Evolutionary conservation across 164 flowering plant species (phyloP).

Genomic region (Piper betle): DNA sequence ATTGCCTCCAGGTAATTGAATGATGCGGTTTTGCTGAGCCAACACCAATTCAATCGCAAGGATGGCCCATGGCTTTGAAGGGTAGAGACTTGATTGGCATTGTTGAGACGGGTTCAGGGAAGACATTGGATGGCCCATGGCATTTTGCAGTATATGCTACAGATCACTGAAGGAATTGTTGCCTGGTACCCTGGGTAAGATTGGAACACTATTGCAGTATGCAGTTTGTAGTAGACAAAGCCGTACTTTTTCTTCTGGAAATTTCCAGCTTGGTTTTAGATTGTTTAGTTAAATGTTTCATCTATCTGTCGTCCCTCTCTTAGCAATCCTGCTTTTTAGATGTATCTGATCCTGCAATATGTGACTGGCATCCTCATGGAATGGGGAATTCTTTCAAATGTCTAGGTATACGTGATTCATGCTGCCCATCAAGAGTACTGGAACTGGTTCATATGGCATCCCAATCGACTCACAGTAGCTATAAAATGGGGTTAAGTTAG

Average conservation of each 20-base stretch:
- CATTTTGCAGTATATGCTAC: not conserved
- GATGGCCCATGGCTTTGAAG: conserved; percentile 99
- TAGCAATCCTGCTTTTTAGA: not conserved
- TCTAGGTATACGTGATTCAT: conserved; percentile 12
- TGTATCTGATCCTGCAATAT: not conserved
- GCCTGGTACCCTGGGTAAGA: not conserved
- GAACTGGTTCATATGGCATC: conserved; percentile 85
- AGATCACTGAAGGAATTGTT: not conserved
- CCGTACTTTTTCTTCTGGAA: not conserved
- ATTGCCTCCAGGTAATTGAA: conserved; percentile 71
- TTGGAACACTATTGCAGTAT: not conserved
- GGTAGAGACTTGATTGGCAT: conserved; percentile 94
- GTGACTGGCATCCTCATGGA: not conserved
- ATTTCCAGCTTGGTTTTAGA: not conserved
- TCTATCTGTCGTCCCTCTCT: conserved; percentile 4
- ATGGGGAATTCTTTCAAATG: not conserved
- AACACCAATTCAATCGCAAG: conserved; percentile 96
- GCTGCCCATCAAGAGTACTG: conserved; percentile 70
- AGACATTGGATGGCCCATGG: conserved; percentile 44
- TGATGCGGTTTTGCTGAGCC: conserved; percentile 90
- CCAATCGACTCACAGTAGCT: conserved; percentile 62
- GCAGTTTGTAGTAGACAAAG: no score
- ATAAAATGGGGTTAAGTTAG: conserved; percentile 25
- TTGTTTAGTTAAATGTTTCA: not conserved
- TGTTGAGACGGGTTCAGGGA: conserved; percentile 99